These are phyloP conservation scores for Phaeosphaeriaceae sp. DNA, from an alignment of 2,329 filamentous ascomycete species.

Conservation along the genomic window DNA sequence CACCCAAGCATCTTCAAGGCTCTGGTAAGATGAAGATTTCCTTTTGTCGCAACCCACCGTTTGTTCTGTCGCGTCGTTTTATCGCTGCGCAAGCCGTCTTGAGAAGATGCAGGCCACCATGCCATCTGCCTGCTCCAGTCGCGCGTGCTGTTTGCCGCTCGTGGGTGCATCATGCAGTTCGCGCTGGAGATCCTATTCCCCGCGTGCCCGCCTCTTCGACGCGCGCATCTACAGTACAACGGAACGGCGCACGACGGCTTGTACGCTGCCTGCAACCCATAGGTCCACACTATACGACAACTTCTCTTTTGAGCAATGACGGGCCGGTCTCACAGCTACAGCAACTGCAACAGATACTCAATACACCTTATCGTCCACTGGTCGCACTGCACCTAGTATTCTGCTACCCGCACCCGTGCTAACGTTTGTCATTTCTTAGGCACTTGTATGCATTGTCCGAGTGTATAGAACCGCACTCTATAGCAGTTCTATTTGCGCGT, in stretches of 20 bases:
- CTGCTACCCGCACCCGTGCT: constrained; percentile 41
- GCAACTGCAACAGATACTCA: constrained; percentile 40
- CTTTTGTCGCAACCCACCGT: neutral
- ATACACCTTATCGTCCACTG: constrained; percentile 33
- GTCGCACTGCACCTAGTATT: constrained; percentile 36
- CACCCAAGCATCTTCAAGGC: neutral
- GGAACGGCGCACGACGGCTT: constrained; percentile 40
- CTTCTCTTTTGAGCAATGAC: constrained; percentile 42
- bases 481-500: constrained; percentile 26
- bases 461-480: constrained; percentile 28
- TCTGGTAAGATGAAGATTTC: neutral
- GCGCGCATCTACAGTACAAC: constrained; percentile 32
- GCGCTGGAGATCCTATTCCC: too few relatives aligned
- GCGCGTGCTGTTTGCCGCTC: constrained; percentile 17
- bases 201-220: constrained; percentile 20
- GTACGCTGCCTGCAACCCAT: constrained; percentile 31
- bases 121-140: constrained; percentile 13
- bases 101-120: constrained; percentile 4
- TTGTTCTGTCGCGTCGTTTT: neutral
- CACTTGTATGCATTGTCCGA: constrained; percentile 31
- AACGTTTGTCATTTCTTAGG: constrained; percentile 43
- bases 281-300: constrained; percentile 34
- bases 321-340: constrained; percentile 45
- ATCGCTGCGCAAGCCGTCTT: too few relatives aligned
- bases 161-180: constrained; percentile 19